A percentile compares a stretch with the other conserved stretches of the same genome.
Evolutionary conservation across 805 yeast genomes (phyloP).

Genomic region (Yamadazyma phyllophila): DNA sequence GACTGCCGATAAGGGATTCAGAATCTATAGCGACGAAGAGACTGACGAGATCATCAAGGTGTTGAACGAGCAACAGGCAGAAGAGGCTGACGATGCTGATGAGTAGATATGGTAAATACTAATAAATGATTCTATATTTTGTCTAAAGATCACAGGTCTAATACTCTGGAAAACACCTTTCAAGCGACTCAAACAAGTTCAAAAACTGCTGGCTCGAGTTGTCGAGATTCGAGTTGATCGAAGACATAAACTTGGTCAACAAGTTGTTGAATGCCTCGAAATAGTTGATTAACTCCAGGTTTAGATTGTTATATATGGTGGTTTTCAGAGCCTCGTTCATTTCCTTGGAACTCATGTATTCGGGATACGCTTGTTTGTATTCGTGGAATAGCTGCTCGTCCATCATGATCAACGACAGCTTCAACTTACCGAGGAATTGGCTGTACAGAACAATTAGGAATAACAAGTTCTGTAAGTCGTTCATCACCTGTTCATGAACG

Average conservation of each 20-base stretch:
- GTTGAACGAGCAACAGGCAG: constrained; percentile 67
- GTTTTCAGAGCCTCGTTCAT: constrained; percentile 40
- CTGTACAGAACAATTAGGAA: constrained; percentile 48
- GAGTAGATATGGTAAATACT: background rate
- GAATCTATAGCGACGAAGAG: constrained; percentile 77
- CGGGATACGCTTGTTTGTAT: constrained; percentile 31
- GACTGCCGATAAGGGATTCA: constrained; percentile 81
- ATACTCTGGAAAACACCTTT: constrained; percentile 30
- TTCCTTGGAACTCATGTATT: constrained; percentile 35
- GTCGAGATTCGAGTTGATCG: constrained; percentile 7
- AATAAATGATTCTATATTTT: background rate
- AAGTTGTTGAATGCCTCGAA: constrained; percentile 44
- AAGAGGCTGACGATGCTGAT: constrained; percentile 4
- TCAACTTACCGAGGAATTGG: constrained; percentile 48
- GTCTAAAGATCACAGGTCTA: too few species aligned
- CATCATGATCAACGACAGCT: constrained; percentile 52
- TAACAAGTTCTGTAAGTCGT: constrained; percentile 44
- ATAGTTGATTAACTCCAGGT: constrained; percentile 40
- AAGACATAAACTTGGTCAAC: constrained; percentile 42
- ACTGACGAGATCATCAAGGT: constrained; percentile 77
- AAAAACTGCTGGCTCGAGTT: constrained; percentile 39
- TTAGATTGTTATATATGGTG: constrained; percentile 34
- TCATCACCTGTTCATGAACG: constrained; percentile 55
- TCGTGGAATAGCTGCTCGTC: constrained; percentile 45
- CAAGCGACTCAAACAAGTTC: constrained; percentile 43